Conservation (phyloP, 306 rosid species). For the Rosa multiflora region DNA sequence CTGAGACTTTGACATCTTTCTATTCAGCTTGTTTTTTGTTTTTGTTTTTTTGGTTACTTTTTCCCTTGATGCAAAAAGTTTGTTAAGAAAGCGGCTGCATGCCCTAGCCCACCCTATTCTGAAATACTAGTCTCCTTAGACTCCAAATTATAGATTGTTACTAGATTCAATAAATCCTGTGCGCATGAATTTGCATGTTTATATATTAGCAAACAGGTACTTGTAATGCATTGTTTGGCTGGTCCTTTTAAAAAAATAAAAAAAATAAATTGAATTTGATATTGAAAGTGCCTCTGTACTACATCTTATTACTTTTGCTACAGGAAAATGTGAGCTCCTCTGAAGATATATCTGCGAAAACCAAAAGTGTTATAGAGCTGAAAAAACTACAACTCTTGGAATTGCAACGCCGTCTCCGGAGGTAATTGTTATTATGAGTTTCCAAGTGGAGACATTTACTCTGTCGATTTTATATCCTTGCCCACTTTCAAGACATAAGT, state of each 20-base stretch:
- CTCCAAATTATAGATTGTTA: neutral
- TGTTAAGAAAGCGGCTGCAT: neutral
- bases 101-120: neutral
- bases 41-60: neutral
- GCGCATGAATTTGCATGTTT: slow-evolving; percentile 11
- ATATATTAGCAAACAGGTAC: neutral
- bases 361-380: slow-evolving; percentile 97
- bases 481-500: neutral
- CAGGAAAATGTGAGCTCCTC: slow-evolving; percentile 93
- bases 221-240: neutral
- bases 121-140: neutral
- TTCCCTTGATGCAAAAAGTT: neutral
- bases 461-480: neutral
- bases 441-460: slow-evolving; percentile 1
- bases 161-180: neutral
- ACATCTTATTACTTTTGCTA: slow-evolving; percentile 25
- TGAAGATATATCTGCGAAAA: slow-evolving; percentile 95
- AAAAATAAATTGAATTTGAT: no score
- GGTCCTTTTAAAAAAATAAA: neutral
- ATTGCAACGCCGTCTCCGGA: slow-evolving; percentile 91
- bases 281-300: slow-evolving; percentile 14
- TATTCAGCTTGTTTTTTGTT: neutral
- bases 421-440: slow-evolving; percentile 40
- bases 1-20: neutral
- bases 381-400: slow-evolving; percentile 91